phyloP scores from a whole-genome alignment of 1,284 basidiomycete species.

The Rhodofomes roseus region DNA sequence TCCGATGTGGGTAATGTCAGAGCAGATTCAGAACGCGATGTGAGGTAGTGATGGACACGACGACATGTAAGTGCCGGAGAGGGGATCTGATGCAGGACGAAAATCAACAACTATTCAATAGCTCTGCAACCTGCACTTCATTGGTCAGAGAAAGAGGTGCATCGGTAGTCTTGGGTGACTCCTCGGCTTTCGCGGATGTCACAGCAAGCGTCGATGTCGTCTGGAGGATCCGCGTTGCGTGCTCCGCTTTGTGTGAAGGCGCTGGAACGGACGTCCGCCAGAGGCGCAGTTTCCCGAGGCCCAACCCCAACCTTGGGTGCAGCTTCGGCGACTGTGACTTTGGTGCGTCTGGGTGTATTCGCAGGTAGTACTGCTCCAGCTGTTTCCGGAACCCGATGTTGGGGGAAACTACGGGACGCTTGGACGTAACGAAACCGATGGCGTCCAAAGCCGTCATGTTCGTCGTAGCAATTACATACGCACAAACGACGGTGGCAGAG shows the following conservation, averaged over 20 bases:
- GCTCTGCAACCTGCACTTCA: background rate
- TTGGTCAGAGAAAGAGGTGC: background rate
- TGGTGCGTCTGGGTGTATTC: conserved; percentile 11
- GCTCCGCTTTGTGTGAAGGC: background rate
- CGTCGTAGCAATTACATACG: conserved; percentile 43
- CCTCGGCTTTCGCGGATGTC: background rate
- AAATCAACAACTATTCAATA: background rate
- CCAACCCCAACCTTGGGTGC: background rate
- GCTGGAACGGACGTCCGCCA: background rate
- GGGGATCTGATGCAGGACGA: background rate
- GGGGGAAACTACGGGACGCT: conserved; percentile 31
- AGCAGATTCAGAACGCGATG: too few relatives aligned
- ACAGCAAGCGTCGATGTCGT: background rate
- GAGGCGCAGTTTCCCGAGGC: background rate
- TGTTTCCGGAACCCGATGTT: conserved; percentile 36
- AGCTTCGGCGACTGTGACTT: background rate
- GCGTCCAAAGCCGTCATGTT: conserved; percentile 30
- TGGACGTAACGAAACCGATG: conserved; percentile 26
- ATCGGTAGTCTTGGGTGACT: background rate
- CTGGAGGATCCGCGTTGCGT: background rate
- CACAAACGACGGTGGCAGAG: conserved; percentile 49
- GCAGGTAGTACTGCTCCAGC: conserved; percentile 29
- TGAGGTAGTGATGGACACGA: too few relatives aligned
- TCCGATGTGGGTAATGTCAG: background rate
- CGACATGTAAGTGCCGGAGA: too few relatives aligned